These are phyloP conservation scores for Phytopythium kandeliae DNA, from an alignment of 352 stramenopile genomes.

Conservation along the genomic window DNA sequence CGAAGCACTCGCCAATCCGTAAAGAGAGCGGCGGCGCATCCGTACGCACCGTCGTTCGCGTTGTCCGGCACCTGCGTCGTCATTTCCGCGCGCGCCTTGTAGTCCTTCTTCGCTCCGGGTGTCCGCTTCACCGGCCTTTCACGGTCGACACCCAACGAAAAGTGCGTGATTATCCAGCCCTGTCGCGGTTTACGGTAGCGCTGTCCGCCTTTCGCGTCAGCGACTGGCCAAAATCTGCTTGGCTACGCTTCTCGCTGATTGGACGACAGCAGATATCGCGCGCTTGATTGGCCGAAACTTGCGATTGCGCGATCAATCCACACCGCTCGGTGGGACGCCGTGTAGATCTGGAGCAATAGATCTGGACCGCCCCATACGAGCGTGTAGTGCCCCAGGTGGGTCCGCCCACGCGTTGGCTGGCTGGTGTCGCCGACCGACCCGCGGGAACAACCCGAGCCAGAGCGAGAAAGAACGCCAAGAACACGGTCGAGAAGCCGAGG, in stretches of 20 bases:
- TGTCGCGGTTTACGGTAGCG: too few species aligned
- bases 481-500: slow-evolving; percentile 3
- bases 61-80: slow-evolving; percentile 39
- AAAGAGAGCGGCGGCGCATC: background rate
- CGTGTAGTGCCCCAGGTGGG: slow-evolving; percentile 1
- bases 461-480: slow-evolving; percentile 5
- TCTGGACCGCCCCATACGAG: background rate
- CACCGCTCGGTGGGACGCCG: background rate
- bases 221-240: too few species aligned
- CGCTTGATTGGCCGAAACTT: too few species aligned
- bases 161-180: slow-evolving; percentile 1
- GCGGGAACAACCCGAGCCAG: too few species aligned
- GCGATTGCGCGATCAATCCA: slow-evolving; percentile 1
- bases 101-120: too few species aligned
- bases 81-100: slow-evolving; percentile 14
- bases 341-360: background rate
- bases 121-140: too few species aligned
- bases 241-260: too few species aligned
- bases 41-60: slow-evolving; percentile 49
- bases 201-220: too few species aligned
- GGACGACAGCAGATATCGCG: too few species aligned
- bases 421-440: slow-evolving; percentile 1
- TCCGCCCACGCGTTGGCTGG: slow-evolving; percentile 10
- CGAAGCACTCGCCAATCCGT: background rate
- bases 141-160: background rate